Evolutionary conservation across 1,139 yeast species (phyloP).

Genomic region (Protomyces gravidus): DNA sequence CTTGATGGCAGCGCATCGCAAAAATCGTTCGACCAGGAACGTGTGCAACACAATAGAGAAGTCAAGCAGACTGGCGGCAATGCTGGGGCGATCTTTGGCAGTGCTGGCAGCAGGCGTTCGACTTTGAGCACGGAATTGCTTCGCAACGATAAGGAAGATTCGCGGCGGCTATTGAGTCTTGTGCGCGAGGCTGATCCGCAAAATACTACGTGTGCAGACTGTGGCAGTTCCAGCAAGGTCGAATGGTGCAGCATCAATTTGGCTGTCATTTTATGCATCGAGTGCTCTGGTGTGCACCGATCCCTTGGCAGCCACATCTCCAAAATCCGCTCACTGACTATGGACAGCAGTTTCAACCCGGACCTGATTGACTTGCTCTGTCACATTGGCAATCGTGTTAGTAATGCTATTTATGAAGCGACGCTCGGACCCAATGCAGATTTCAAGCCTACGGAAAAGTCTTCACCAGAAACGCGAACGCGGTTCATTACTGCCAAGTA

Average conservation of each 20-base stretch:
- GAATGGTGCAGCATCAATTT: constrained; percentile 87
- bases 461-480: constrained; percentile 24
- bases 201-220: constrained; percentile 71
- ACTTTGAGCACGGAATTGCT: constrained; percentile 13
- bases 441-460: constrained; percentile 38
- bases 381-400: constrained; percentile 60
- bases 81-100: constrained; percentile 25
- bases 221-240: constrained; percentile 58
- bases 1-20: constrained; percentile 36
- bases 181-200: constrained; percentile 50
- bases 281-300: constrained; percentile 74
- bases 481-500: constrained; percentile 45
- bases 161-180: constrained; percentile 38
- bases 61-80: constrained; percentile 19
- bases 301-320: constrained; percentile 71
- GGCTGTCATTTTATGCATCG: constrained; percentile 68
- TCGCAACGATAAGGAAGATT: constrained; percentile 14
- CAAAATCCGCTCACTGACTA: constrained; percentile 70
- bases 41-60: constrained; percentile 15
- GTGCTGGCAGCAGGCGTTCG: constrained; percentile 3
- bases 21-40: constrained; percentile 7
- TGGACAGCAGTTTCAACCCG: constrained; percentile 65
- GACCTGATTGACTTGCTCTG: constrained; percentile 58
- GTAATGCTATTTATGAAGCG: constrained; percentile 57
- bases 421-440: constrained; percentile 41